phyloP scores from a whole-genome alignment of 805 yeast genomes.

The Millerozyma acaciae region DNA sequence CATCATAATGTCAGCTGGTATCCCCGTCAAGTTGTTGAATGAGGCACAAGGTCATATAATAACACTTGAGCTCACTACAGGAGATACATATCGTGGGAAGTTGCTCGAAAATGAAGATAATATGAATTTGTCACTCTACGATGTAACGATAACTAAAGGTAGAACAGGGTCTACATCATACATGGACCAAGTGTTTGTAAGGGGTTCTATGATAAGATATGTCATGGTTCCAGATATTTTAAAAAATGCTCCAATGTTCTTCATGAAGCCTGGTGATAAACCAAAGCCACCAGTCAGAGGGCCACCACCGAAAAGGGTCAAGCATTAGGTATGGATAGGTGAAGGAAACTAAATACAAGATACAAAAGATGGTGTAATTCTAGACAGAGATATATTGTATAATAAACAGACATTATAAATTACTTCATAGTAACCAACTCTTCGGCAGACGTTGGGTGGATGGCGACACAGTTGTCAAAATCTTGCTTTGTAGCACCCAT shows the following conservation, averaged over 20 bases:
- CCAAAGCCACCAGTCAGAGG: slow-evolving; percentile 74
- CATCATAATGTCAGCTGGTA: slow-evolving; percentile 54
- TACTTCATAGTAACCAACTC: slow-evolving; percentile 81
- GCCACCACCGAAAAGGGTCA: slow-evolving; percentile 41
- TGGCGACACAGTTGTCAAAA: slow-evolving; percentile 94
- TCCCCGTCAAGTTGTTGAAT: slow-evolving; percentile 80
- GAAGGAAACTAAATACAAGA: neutral
- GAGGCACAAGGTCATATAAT: slow-evolving; percentile 89
- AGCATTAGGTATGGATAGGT: slow-evolving; percentile 13
- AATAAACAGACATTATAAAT: neutral
- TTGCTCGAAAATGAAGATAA: slow-evolving; percentile 84
- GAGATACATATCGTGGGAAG: slow-evolving; percentile 86
- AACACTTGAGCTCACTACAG: slow-evolving; percentile 77
- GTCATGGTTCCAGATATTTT: slow-evolving; percentile 86
- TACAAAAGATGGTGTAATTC: neutral
- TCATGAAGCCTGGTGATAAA: slow-evolving; percentile 50
- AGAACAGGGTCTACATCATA: slow-evolving; percentile 69
- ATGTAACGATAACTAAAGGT: slow-evolving; percentile 70
- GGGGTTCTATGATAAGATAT: slow-evolving; percentile 88
- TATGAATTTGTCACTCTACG: slow-evolving; percentile 86
- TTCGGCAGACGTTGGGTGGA: slow-evolving; percentile 98
- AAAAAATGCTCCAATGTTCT: slow-evolving; percentile 84
- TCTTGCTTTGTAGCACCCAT: slow-evolving; percentile 99
- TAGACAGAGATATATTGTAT: neutral
- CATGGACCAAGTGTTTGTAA: slow-evolving; percentile 78